Percentiles rank a stretch among this genome's conserved stretches.
Evolutionary conservation across 2,329 filamentous ascomycete genomes (phyloP).

Genomic region (Sordariomycetes sp.): DNA sequence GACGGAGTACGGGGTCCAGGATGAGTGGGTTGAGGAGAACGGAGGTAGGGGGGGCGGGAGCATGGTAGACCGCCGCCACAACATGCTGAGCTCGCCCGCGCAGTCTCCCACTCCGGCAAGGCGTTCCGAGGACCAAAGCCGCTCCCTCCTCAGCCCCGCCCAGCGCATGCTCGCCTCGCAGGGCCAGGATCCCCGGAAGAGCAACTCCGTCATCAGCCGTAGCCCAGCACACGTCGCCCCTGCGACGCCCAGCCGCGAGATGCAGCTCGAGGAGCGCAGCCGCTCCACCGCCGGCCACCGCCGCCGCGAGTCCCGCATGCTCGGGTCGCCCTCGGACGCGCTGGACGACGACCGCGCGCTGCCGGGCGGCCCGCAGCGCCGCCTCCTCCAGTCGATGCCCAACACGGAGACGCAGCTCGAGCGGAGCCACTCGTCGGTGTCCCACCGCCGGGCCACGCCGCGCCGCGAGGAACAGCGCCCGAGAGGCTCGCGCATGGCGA

Average conservation of each 20-base stretch:
- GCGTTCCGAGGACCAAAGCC: neutral
- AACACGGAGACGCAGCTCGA: neutral
- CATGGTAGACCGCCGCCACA: neutral
- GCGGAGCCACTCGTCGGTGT: neutral
- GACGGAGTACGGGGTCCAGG: constrained; percentile 1
- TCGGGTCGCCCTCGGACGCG: neutral
- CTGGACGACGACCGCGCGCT: neutral
- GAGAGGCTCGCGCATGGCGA: neutral
- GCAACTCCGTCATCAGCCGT: neutral
- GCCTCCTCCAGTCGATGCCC: neutral
- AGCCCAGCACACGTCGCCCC: neutral
- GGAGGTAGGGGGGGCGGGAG: neutral
- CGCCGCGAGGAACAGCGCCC: neutral
- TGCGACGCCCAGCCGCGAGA: neutral
- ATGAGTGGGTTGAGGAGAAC: neutral
- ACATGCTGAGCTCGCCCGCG: neutral
- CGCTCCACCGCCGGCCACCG: neutral
- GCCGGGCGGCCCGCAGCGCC: neutral
- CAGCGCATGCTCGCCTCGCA: neutral
- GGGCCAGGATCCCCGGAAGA: neutral
- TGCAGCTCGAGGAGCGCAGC: neutral
- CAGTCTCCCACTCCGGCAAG: neutral
- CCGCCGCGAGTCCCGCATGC: neutral
- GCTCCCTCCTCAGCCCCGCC: neutral
- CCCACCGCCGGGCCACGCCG: neutral